Base-by-base conservation (phyloP, 257 asterid genomes). In the Echium plantagineum region DNA sequence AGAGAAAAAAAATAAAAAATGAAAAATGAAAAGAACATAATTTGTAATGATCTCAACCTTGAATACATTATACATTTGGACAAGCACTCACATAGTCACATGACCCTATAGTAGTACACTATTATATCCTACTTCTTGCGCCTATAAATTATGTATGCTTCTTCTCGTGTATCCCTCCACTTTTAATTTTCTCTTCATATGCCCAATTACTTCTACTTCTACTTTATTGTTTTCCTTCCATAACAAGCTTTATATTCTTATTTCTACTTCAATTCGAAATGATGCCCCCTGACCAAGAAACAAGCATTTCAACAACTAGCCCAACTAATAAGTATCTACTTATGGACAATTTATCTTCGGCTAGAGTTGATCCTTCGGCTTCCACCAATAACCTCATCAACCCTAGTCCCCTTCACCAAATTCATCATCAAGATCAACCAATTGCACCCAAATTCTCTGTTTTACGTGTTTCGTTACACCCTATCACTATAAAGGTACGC, bases 231-330 rank as follows among this genome's bases (percentile, higher is more conserved):
- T 31, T 24, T 21, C 65, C 32, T 35, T 68, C 68, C 42, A 60
- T 57, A 49, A 21, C 19, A 32, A 10, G 20, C 15, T 7, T 35
- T 5, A 35, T 21, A 21, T 17, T 19, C 31, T 55, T 64, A 20
- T 19, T 67, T 21, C 59, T 46, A 38, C 15, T 63, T 26, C 26
- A 24, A 9, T 15, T 38, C 15, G 55, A 71, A 74, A 88, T 83
- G 95, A 80, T 88, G 94, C 85, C 90, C 8, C 90, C 82, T 24
- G 81, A 81, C 65, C 94, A 81, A 78, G 86, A 88, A 42, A 26
- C 63, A 52, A 52, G n/a, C n/a, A 65, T 55, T 16, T n/a, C n/a
- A n/a, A 55, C 68, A 15, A 61, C 66, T n/a, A 71, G 79, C 22
- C 72, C 60, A 51, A n/a, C 26, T 24, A 24, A 78, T 26, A 66